Conservation (phyloP, 371 early-diverging fungal species). For the Coemansia sp. region DNA sequence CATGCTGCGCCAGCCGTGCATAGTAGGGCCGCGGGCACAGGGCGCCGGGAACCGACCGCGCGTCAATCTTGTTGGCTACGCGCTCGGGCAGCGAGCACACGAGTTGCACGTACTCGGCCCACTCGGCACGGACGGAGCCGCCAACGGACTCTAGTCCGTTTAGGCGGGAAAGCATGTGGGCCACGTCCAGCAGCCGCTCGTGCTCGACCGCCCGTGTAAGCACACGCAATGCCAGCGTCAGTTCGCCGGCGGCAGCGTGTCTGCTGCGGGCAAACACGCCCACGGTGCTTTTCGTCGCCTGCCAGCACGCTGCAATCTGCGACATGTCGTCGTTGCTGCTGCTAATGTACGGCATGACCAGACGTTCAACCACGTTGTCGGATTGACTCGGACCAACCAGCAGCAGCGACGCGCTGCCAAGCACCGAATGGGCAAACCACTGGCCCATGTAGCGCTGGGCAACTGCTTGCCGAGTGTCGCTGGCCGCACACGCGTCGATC, state of each 20-base stretch:
- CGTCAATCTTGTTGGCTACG: slow-evolving; percentile 32
- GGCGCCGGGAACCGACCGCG: slow-evolving; percentile 17
- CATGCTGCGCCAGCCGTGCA: slow-evolving; percentile 16
- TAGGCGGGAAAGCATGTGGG: background rate
- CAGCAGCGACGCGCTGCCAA: slow-evolving; percentile 8
- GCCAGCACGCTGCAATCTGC: slow-evolving; percentile 3
- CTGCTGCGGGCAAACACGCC: slow-evolving; percentile 5
- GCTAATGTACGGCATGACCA: slow-evolving; percentile 15
- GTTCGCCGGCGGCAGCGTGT: slow-evolving; percentile 2
- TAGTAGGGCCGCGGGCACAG: slow-evolving; percentile 26
- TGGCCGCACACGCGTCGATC: slow-evolving; percentile 1
- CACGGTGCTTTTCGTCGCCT: background rate
- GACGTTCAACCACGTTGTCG: background rate
- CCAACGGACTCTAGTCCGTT: background rate
- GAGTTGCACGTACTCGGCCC: slow-evolving; percentile 30
- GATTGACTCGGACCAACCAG: background rate
- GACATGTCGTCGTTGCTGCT: too few relatives aligned
- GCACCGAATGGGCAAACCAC: slow-evolving; percentile 27
- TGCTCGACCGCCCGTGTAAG: slow-evolving; percentile 6
- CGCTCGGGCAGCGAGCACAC: slow-evolving; percentile 36
- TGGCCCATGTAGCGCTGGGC: slow-evolving; percentile 13
- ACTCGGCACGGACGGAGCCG: background rate
- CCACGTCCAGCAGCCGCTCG: background rate
- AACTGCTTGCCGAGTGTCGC: background rate
- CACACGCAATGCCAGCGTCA: slow-evolving; percentile 14